phyloP scores from a whole-genome alignment of 2,329 filamentous ascomycete species.

The Apiospora kogelbergensis region DNA sequence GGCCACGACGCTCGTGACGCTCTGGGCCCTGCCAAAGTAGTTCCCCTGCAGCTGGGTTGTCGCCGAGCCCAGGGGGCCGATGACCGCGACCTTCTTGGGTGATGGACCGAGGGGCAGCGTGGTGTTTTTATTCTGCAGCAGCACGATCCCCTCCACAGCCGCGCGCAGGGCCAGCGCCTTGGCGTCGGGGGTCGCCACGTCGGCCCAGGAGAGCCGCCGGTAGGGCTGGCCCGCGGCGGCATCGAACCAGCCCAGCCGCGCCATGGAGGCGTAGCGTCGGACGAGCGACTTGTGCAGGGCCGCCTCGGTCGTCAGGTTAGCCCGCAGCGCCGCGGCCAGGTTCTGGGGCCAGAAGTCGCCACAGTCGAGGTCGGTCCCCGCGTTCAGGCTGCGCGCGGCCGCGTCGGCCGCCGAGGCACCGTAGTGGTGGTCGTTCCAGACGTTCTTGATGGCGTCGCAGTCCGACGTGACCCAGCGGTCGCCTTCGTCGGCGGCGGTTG shows the following conservation, averaged over 20 bases:
- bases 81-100: not conserved
- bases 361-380: slow-evolving; percentile 5
- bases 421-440: slow-evolving; percentile 46
- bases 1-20: not conserved
- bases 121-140: slow-evolving; percentile 38
- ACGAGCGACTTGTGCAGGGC: slow-evolving; percentile 31
- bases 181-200: slow-evolving; percentile 22
- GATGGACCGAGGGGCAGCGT: slow-evolving; percentile 20
- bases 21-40: not conserved
- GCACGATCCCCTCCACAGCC: slow-evolving; percentile 25
- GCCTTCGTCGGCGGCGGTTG: slow-evolving; percentile 27
- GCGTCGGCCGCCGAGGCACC: slow-evolving; percentile 24
- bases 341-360: slow-evolving; percentile 16
- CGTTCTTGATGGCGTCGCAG: slow-evolving; percentile 62
- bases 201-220: slow-evolving; percentile 9
- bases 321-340: slow-evolving; percentile 18
- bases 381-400: not conserved
- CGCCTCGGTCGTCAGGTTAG: slow-evolving; percentile 23
- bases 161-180: slow-evolving; percentile 25
- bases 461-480: slow-evolving; percentile 63
- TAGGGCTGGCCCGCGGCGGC: slow-evolving; percentile 29
- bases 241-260: slow-evolving; percentile 34
- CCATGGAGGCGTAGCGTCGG: slow-evolving; percentile 32
- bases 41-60: slow-evolving; percentile 4
- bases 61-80: not conserved